Evolutionary conservation across 352 stramenopile species (phyloP), one percentile per base, ranked within the genome.

Genomic region (Phytopythium helicoides): DNA sequence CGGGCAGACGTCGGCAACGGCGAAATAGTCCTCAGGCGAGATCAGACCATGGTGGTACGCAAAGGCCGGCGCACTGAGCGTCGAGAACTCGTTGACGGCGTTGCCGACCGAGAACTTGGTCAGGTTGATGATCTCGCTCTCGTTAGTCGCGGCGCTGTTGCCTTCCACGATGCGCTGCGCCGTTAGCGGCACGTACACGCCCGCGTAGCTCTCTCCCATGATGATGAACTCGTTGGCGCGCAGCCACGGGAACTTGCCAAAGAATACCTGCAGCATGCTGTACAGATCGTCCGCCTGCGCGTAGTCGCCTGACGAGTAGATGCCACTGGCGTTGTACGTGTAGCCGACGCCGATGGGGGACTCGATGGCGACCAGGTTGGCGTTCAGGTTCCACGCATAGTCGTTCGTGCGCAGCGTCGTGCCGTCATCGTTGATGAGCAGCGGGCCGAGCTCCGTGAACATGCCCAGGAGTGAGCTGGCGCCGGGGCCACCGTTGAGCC

Each of bases 211-310:
- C 36, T 41, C 36, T 1, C 36, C 36, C 2, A 21, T 22, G 36
- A 41, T 41, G 14, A 41, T 41, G 36, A 41, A 41, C 15, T 94
- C 75, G 50, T 95, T 95, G 11, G 65, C 36, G 6, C 60, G 63
- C 6, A 94, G 73, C 51, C 92, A 80, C 4, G 85, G 74, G 70
- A 98, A 98, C 19, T 92, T 82, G 38, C 33, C 31, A 40, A 88
- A 96, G 58, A 98, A 95, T 23, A 83, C 76, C 58, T 95, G 72
- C 41, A 97, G 64, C 1, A 77, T 71, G 14, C 63, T 56, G 51
- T 94, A 86, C 54, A 96, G 83, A 56, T 95, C 86, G 11, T 71
- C 40, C 1, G 89, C 84, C 21, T 91, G 80, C 14, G 67, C 63
- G 12, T 81, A 50, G 65, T 97, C 89, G 54, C 88, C 75, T 6